A percentile compares a stretch with the other conserved stretches of the same genome.
These are phyloP conservation scores for Phytophthora pseudosyringae DNA, from an alignment of 352 stramenopile genomes.

Conservation along the genomic window DNA sequence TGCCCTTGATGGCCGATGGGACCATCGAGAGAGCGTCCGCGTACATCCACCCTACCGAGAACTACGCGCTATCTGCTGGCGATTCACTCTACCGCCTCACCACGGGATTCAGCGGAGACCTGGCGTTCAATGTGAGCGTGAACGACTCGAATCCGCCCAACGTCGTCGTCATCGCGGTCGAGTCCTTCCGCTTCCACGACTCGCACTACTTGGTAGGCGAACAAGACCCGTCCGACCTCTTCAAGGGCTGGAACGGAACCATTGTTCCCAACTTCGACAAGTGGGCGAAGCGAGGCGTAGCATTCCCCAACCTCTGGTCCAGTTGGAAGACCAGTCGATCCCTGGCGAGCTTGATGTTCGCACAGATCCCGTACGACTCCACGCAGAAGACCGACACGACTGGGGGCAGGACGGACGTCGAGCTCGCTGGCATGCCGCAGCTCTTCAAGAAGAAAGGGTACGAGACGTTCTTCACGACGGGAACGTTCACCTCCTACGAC, in stretches of 20 bases:
- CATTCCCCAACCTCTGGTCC: slow-evolving; percentile 67
- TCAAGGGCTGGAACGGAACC: slow-evolving; percentile 34
- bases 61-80: slow-evolving; percentile 43
- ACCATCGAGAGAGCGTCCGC: slow-evolving; percentile 14
- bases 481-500: slow-evolving; percentile 52
- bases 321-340: slow-evolving; percentile 66
- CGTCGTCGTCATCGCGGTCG: slow-evolving; percentile 55
- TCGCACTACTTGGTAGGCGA: slow-evolving; percentile 58
- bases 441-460: slow-evolving; percentile 61
- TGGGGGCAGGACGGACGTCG: slow-evolving; percentile 28
- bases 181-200: slow-evolving; percentile 64
- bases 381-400: slow-evolving; percentile 44
- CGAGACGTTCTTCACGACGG: slow-evolving; percentile 55
- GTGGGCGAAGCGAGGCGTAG: slow-evolving; percentile 54
- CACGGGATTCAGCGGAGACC: slow-evolving; percentile 46
- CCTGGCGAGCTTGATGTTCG: slow-evolving; percentile 61
- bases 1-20: slow-evolving; percentile 32
- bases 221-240: slow-evolving; percentile 45
- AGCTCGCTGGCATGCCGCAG: slow-evolving; percentile 53
- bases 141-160: slow-evolving; percentile 45
- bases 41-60: slow-evolving; percentile 33
- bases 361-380: slow-evolving; percentile 53
- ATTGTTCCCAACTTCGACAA: slow-evolving; percentile 57
- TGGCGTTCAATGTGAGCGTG: slow-evolving; percentile 52
- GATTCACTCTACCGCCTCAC: slow-evolving; percentile 50